Base-by-base conservation (phyloP, 2,329 filamentous ascomycete species). In the Diaporthe citri region DNA sequence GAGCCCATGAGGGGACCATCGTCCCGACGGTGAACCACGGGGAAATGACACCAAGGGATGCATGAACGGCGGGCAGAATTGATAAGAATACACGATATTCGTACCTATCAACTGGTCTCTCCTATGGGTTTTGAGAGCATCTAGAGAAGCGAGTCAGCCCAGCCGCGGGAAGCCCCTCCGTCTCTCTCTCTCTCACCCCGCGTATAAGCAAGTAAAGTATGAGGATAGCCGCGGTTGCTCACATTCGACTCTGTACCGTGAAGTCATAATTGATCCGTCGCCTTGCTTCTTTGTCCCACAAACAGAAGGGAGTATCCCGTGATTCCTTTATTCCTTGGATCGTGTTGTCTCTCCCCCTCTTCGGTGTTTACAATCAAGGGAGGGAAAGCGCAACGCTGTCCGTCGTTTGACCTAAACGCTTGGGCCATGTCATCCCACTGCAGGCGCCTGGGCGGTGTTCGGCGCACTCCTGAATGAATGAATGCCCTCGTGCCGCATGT, bases 81-180 rank as follows among this genome's bases (percentile, higher is more conserved):
- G 57, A 62, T 15, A 43, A 43, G n/a, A 62, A 62, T 17, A 17
- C 28, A 36, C 56, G 39, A 57, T 28, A 25, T 64, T 57, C 78
- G 83, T 86, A 93, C 94, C 89, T 84, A 95, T 95, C 80, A 98
- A 91, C 83, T 98, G 96, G 83, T 98, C 96, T 82, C 96, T 89
- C 73, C 96, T 91, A 86, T 98, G 96, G 71, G 95, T 96, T 90
- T 97, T 91, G 80, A 90, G 87, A 62, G 90, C 88, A 86, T 91
- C 90, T 91, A 77, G 60, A 80, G 55, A 46, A 34, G n/a, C 46
- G n/a, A 34, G 67, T 79, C 56, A 78, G 72, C 31, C 64, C 34
- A 31, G 69, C 17, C 43, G 15, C 20, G 39, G 15, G 59, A 39
- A 20, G 22, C 25, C 59, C 12, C 39, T 34, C 46, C 20, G 15